Base-by-base conservation (phyloP, 2,329 filamentous ascomycete species). In the Teratosphaeria destructans region DNA sequence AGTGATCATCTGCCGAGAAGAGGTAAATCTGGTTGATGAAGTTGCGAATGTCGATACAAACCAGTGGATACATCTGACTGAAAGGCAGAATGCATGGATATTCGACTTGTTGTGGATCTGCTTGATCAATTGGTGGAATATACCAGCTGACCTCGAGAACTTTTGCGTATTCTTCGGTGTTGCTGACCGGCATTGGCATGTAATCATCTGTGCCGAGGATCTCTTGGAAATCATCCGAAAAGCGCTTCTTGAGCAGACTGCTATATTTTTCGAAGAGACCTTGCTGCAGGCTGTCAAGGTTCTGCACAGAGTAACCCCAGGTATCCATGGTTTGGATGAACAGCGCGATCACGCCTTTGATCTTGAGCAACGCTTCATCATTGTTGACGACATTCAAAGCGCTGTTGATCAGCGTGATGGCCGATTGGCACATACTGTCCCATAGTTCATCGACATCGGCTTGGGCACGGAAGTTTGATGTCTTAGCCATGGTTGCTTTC, bases 321-420 rank as follows among this genome's bases (percentile, higher is more conserved):
- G 88, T 89, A 80, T 96, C 90, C 93, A 99, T 96, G 1, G 94
- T 97, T 71, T 99, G 90, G 68, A 97, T 95, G 72, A 99, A 99
- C 14, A 99, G 79, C 3, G 92, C 89, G 69, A 97, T 86, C 29
- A 95, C 84, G 54, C 90, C 90, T 74, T 99, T 99, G 69, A 96
- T 92, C 72, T 94, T 95, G n/a, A 97, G 79, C 39, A 99, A 78
- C 32, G 88, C 84, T 71, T 97, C 92, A 12, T 94, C 91, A 71
- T 95, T 94, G 60, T 85, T 85, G n/a, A 99, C 84, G 49, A 86
- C 84, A 56, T 83, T 82, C 4, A 99, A 78, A 0, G 90, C 87
- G 66, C 87, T 89, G 0, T 87, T 86, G 63, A 95, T 95, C 55
- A 97, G 79, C 8, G 81, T 82, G 65, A 97, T 90, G 0, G 90